Evolutionary conservation across 2,329 filamentous ascomycete species (phyloP), one percentile per base, ranked within the genome.

Genomic region (Neonectria ditissima): DNA sequence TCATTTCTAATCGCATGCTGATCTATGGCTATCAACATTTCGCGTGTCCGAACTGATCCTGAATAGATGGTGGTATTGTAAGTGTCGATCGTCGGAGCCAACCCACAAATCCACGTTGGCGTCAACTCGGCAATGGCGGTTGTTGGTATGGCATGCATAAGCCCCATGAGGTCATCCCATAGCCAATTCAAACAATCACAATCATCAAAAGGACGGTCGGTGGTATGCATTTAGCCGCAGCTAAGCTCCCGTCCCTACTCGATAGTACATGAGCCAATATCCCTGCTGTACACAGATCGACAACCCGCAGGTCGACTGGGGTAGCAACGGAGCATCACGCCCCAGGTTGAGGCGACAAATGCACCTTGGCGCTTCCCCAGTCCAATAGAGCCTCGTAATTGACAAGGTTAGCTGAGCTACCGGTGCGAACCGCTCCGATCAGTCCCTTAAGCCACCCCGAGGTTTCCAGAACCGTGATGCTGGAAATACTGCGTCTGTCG

Each of bases 221-320:
- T 43, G 22, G 32, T 43, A 20, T 28, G 34, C 34, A 58, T 55
- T 63, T 51, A 59, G 60, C 55, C 55, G 50, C 50, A 20, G 34
- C 28, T 44, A 50, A 26, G 26, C 34, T 30, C 50, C 39, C 48
- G 41, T 47, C 37, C 59, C 39, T 34, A 58, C 60, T 63, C 43
- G 32, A 43, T 34, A 44, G 34, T 32, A 32, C 43, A 50, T 47
- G 14, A 51, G n/a, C 60, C 16, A 11, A 37, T 37, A 58, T 63
- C 60, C 60, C 55, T 63, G 60, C 55, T 47, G 24, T 54, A 30
- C 55, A 24, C 44, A 30, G 60, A 63, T 63, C 60, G 55, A 55
- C 60, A 59, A 37, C 55, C 50, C 55, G 60, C 60, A 58, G 50
- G 55, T 48, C 50, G 48, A 20, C 60, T 51, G 41, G 60, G 50